A percentile compares a stretch with the other conserved stretches of the same genome.
phyloP scores from a whole-genome alignment of 129 eudicot genomes.

The Helianthus annuus region HanXRQr2.0-SUNRISE NC_035437.2:59160026-59160525 shows the following conservation, averaged over 20 bases:
- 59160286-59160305: slow-evolving; percentile 21
- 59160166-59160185: slow-evolving; percentile 96
- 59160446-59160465: too few species aligned
- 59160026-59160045: slow-evolving; percentile 85
- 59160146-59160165: slow-evolving; percentile 86
- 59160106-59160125: slow-evolving; percentile 83
- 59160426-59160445: neutral
- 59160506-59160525: too few species aligned
- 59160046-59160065: slow-evolving; percentile 86
- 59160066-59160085: slow-evolving; percentile 92
- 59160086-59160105: slow-evolving; percentile 78
- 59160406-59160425: neutral
- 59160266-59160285: slow-evolving; percentile 11
- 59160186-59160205: slow-evolving; percentile 98
- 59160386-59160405: slow-evolving; percentile 15
- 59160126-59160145: slow-evolving; percentile 73
- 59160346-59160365: too few species aligned
- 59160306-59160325: neutral
- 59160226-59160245: slow-evolving; percentile 84
- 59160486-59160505: too few species aligned
- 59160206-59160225: slow-evolving; percentile 72
- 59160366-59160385: neutral
- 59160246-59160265: slow-evolving; percentile 45
- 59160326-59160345: neutral
- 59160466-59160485: too few species aligned